These are phyloP conservation scores for Aspergillus sp. DNA, from an alignment of 2,329 filamentous ascomycete species.

Conservation along the genomic window DNA sequence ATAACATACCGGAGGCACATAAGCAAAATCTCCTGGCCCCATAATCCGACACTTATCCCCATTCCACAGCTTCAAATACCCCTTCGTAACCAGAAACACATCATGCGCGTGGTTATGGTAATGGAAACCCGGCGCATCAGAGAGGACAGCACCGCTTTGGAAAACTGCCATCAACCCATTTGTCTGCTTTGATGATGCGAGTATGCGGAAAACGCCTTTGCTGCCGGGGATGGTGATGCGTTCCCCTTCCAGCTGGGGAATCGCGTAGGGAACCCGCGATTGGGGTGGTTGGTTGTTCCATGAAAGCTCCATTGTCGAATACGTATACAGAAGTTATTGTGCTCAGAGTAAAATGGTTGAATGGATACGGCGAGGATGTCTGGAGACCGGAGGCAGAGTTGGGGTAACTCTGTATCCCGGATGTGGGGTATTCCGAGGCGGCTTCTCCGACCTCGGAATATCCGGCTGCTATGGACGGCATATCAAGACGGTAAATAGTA, in stretches of 20 bases:
- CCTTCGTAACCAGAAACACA: constrained; percentile 52
- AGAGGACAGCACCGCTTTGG: constrained; percentile 41
- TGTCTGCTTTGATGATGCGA: constrained; percentile 48
- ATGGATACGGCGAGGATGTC: neutral
- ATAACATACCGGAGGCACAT: constrained; percentile 47
- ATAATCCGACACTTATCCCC: constrained; percentile 50
- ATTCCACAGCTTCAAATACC: constrained; percentile 52
- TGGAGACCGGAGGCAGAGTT: constrained; percentile 8
- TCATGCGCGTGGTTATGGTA: constrained; percentile 53
- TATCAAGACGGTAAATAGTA: neutral
- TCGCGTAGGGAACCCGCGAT: constrained; percentile 38
- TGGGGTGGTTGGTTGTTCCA: constrained; percentile 30
- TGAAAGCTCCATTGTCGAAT: constrained; percentile 16
- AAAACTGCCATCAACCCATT: constrained; percentile 48
- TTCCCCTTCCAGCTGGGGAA: constrained; percentile 47
- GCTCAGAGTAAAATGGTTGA: neutral
- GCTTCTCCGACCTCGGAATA: too few species aligned
- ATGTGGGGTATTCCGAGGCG: constrained; percentile 11
- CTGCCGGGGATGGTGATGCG: constrained; percentile 48
- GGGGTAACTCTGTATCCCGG: neutral
- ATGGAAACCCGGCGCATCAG: constrained; percentile 45
- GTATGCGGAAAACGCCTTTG: constrained; percentile 46
- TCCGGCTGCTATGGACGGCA: neutral
- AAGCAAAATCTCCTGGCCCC: constrained; percentile 52
- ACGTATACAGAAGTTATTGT: neutral